These are phyloP conservation scores for Diutina pseudorugosa DNA, from an alignment of 1,139 yeast species.

Conservation along the genomic window DNA sequence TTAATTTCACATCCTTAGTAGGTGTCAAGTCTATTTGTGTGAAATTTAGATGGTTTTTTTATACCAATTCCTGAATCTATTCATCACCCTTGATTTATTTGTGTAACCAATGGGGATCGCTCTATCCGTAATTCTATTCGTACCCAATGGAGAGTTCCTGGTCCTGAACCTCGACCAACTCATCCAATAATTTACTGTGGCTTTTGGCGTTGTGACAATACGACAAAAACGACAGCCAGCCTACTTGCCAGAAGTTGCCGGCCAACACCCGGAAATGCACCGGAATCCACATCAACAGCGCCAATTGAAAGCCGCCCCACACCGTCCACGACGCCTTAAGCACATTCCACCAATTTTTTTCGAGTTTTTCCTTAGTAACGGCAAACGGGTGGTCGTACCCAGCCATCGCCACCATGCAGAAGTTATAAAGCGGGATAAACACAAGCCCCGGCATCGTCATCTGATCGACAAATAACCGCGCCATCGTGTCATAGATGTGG, in stretches of 20 bases:
- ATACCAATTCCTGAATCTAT: too few species aligned
- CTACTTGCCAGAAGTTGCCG: constrained; percentile 29
- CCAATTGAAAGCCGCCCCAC: constrained; percentile 32
- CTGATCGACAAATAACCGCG: constrained; percentile 27
- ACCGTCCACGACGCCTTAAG: constrained; percentile 31
- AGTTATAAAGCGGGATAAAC: constrained; percentile 35
- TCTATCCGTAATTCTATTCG: too few species aligned
- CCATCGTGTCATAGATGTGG: constrained; percentile 23
- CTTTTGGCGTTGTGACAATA: constrained; percentile 29
- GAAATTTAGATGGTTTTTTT: too few species aligned
- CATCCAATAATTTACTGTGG: constrained; percentile 33
- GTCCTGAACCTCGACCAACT: constrained; percentile 28
- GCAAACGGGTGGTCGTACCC: constrained; percentile 25
- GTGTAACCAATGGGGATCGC: too few species aligned
- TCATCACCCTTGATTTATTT: too few species aligned
- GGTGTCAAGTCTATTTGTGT: too few species aligned
- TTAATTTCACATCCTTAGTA: too few species aligned
- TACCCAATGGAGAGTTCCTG: constrained; percentile 21
- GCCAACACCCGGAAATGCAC: constrained; percentile 29
- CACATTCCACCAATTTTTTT: constrained; percentile 32
- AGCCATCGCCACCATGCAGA: constrained; percentile 27
- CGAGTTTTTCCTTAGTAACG: constrained; percentile 21
- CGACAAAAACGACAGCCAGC: constrained; percentile 36
- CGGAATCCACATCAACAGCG: constrained; percentile 28
- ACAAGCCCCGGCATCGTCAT: constrained; percentile 18